Evolutionary conservation across 2,329 filamentous ascomycete species (phyloP).

Genomic region (Alternaria gansuensis): DNA sequence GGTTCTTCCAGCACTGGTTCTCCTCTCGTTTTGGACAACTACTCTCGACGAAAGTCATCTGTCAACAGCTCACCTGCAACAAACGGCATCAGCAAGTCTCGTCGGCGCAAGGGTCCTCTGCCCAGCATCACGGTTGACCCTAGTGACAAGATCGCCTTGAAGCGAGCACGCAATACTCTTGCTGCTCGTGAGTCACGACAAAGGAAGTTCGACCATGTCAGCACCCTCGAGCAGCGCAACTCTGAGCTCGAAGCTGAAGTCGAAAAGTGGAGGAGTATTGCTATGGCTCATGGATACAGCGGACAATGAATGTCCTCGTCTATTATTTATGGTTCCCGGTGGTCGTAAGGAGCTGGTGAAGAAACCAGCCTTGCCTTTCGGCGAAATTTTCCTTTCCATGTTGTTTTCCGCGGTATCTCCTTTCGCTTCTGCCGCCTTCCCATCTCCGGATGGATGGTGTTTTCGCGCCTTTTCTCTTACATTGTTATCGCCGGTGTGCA

Average conservation of each 20-base stretch:
- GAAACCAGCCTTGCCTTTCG: conserved; percentile 39
- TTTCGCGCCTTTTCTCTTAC: conserved; percentile 23
- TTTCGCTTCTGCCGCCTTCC: conserved; percentile 15
- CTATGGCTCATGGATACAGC: conserved; percentile 50
- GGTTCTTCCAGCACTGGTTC: conserved; percentile 50
- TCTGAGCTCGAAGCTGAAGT: conserved; percentile 67
- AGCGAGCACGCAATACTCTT: conserved; percentile 92
- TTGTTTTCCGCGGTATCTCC: conserved; percentile 16
- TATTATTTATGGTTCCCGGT: conserved; percentile 41
- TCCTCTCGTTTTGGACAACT: conserved; percentile 48
- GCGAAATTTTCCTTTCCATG: conserved; percentile 39
- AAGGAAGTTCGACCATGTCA: conserved; percentile 80
- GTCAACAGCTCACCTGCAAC: conserved; percentile 62
- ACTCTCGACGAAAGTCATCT: conserved; percentile 54
- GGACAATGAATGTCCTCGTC: conserved; percentile 47
- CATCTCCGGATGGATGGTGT: conserved; percentile 20
- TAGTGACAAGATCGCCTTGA: conserved; percentile 78
- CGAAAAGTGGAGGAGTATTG: conserved; percentile 55
- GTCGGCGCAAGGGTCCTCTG: conserved; percentile 81
- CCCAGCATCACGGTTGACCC: conserved; percentile 81
- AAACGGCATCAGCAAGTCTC: conserved; percentile 73
- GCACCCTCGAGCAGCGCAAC: conserved; percentile 78
- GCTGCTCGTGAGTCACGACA: conserved; percentile 93
- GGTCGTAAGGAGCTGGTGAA: conserved; percentile 52
- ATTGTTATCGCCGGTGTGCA: conserved; percentile 43